Conservation (phyloP, 139 green algal species). For the Haematococcus lacustris region DNA sequence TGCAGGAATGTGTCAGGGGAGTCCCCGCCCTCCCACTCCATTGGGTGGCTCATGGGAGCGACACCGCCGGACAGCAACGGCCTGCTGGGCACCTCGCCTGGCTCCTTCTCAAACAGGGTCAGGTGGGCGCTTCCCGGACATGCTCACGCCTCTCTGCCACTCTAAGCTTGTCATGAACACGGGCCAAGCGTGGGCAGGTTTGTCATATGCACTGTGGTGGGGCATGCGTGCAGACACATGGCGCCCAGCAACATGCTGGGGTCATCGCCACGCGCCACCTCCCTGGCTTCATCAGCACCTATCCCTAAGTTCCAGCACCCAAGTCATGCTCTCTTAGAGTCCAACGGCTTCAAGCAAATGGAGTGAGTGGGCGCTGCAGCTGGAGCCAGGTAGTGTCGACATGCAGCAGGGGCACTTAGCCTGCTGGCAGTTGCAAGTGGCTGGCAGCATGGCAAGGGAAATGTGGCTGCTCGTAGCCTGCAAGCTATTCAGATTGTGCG, state of each 20-base stretch:
- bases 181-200: too few species aligned
- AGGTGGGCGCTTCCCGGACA: too few species aligned
- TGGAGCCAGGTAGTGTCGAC: too few species aligned
- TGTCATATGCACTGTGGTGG: too few species aligned
- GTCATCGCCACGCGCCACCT: slow-evolving; percentile 17
- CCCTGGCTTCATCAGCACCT: slow-evolving; percentile 32
- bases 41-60: slow-evolving; percentile 78
- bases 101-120: slow-evolving; percentile 9
- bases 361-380: slow-evolving; percentile 18
- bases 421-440: background rate
- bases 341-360: slow-evolving; percentile 90
- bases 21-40: slow-evolving; percentile 31
- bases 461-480: too few species aligned
- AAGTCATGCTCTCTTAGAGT: slow-evolving; percentile 82
- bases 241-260: too few species aligned
- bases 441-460: background rate
- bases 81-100: slow-evolving; percentile 37
- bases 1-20: slow-evolving; percentile 23
- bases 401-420: too few species aligned
- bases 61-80: slow-evolving; percentile 49
- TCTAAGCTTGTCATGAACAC: too few species aligned
- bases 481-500: too few species aligned
- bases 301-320: slow-evolving; percentile 87
- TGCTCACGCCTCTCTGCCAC: too few species aligned
- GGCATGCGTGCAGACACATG: too few species aligned